A percentile compares a stretch with the other conserved stretches of the same genome.
These are phyloP conservation scores for Neophaeococcomyces mojaviensis DNA, from an alignment of 2,329 filamentous ascomycete genomes.

Conservation along the genomic window DNA sequence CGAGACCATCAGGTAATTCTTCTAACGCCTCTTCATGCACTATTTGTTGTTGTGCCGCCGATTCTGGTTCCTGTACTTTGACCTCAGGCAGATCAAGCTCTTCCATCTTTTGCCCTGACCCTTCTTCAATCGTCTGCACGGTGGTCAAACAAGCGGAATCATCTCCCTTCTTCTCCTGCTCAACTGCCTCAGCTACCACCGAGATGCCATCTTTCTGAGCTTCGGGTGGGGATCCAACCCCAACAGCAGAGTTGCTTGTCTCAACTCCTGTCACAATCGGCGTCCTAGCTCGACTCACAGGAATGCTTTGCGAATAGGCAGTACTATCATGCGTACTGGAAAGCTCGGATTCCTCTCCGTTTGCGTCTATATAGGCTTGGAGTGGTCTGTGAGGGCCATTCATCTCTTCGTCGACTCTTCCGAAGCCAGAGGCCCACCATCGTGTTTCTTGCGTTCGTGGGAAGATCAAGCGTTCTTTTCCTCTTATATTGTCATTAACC, in stretches of 20 bases:
- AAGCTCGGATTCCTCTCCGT: slow-evolving; percentile 5
- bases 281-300: slow-evolving; percentile 28
- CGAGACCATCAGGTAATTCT: slow-evolving; percentile 17
- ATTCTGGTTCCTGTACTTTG: slow-evolving; percentile 1
- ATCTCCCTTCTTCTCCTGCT: not conserved
- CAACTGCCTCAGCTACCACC: not conserved
- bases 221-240: slow-evolving; percentile 33
- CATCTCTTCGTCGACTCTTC: slow-evolving; percentile 84
- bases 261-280: slow-evolving; percentile 56
- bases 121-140: not conserved
- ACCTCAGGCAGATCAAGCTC: not conserved
- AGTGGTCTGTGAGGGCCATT: slow-evolving; percentile 41
- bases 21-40: slow-evolving; percentile 6
- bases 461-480: slow-evolving; percentile 76
- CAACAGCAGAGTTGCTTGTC: slow-evolving; percentile 47
- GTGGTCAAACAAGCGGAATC: not conserved
- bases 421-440: slow-evolving; percentile 91
- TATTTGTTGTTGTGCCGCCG: slow-evolving; percentile 1
- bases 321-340: slow-evolving; percentile 13
- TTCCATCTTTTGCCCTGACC: not conserved
- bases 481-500: slow-evolving; percentile 70
- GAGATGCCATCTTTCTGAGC: not conserved
- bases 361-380: not conserved
- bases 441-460: slow-evolving; percentile 69
- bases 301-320: slow-evolving; percentile 13